A percentile compares a stretch with the other conserved stretches of the same genome.
Conservation (phyloP, 108 stramenopile genomes). For the Nitzschia inconspicua region DNA sequence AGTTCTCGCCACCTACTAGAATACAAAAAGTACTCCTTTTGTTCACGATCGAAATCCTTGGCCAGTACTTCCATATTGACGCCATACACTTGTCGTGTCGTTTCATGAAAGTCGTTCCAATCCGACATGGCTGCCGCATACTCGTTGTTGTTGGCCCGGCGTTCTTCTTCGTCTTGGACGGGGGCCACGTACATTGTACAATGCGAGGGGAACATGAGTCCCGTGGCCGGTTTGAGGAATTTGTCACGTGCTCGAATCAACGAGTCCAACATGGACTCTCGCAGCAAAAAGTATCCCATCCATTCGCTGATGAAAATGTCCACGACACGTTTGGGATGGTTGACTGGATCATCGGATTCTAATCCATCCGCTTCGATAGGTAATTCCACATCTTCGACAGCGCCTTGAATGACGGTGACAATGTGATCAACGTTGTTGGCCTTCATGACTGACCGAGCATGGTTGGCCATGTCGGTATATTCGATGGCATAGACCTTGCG, state of each 20-base stretch:
- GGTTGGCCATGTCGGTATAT: conserved; percentile 97
- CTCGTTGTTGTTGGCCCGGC: conserved; percentile 67
- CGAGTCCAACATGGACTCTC: conserved; percentile 97
- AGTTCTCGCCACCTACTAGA: conserved; percentile 92
- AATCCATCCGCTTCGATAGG: conserved; percentile 73
- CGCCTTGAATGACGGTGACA: conserved; percentile 95
- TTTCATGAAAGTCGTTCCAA: conserved; percentile 86
- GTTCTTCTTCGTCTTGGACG: conserved; percentile 90
- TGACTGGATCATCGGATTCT: conserved; percentile 41
- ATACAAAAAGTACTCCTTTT: conserved; percentile 92
- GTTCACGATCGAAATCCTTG: conserved; percentile 89
- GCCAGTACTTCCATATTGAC: conserved; percentile 87
- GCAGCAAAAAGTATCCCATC: conserved; percentile 99
- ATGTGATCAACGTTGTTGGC: conserved; percentile 91
- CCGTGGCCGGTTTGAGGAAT: conserved; percentile 83
- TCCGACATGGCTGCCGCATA: conserved; percentile 86
- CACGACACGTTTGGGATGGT: conserved; percentile 66
- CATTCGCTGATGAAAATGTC: conserved; percentile 98
- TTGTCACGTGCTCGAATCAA: conserved; percentile 91
- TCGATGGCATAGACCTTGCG: conserved; percentile 91
- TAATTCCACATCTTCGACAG: conserved; percentile 81
- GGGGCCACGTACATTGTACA: conserved; percentile 94
- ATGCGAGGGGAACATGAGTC: conserved; percentile 95
- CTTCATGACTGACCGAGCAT: conserved; percentile 86
- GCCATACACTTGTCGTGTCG: conserved; percentile 83